Base-by-base conservation (phyloP, 2,329 filamentous ascomycete species). In the Colletotrichum siamense region DNA sequence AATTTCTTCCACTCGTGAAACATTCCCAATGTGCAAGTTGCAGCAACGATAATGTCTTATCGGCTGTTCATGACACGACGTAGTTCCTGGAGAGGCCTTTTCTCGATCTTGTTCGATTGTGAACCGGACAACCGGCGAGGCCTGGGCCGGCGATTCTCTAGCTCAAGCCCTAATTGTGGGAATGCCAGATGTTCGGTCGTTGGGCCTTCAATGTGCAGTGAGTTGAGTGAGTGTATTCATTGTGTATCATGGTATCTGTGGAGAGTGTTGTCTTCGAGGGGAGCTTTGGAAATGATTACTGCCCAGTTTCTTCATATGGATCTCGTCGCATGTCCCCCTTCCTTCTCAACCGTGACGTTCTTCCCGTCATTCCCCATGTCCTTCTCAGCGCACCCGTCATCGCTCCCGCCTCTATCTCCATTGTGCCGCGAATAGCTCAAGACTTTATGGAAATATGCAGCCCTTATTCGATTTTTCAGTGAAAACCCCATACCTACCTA, bases 401-500 rank as follows among this genome's bases (percentile, higher is more conserved):
- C 0, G 39, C 5, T 44, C 1, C 18, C 8, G 0, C 16, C 0
- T 44, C 1, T 18, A n/a, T 44, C 5, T 44, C 0, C 39, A 1
- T 2, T 1, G 0, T 44, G 39, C 8, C 39, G 16, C 39, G 39
- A 44, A 44, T 18, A 1, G 18, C 16, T n/a, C 0, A 0, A 44
- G 39, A 44, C 39, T 44, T 44, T 44, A 1, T 2, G 16, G 0
- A 44, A 18, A n/a, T 2, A 9, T 39, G 8, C 39, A 44, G 1
- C 0, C 8, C 39, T n/a, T n/a, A 6, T 39, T 39, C 15, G 34
- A 36, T 15, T 16, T 36, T 36, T 36, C 34, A 1, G 34, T 34
- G 32, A 34, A 34, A 34, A 1, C 12, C 32, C 32, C 13, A 34
- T 15, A 34, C 13, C 32, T 15, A 34, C 13, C 32, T 34, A 34